These are phyloP conservation scores for Cyclanthera cordifolia DNA, from an alignment of 306 rosid genomes.

Conservation along the genomic window DNA sequence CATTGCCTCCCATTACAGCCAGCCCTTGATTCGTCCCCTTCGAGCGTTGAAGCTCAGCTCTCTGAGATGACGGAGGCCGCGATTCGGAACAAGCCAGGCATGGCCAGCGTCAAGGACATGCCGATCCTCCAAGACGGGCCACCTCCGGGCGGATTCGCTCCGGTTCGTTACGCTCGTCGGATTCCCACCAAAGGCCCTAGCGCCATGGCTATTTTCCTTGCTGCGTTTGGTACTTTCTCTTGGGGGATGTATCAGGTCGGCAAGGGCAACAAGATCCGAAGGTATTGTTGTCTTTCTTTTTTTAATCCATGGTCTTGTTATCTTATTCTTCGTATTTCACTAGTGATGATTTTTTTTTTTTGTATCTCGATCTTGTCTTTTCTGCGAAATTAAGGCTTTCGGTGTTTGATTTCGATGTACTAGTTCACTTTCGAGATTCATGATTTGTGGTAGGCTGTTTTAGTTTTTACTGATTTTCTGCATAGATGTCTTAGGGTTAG, in stretches of 20 bases:
- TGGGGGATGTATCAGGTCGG: conserved; percentile 99
- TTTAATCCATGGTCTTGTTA: not conserved
- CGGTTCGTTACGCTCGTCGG: conserved; percentile 94
- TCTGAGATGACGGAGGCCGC: conserved; percentile 74
- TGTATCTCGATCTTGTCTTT: not conserved
- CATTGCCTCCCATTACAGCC: not conserved
- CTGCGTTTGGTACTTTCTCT: conserved; percentile 69
- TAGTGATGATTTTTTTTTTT: not conserved
- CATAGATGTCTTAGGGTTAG: not conserved
- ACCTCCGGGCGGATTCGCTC: conserved; percentile 96
- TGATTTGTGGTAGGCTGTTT: not conserved
- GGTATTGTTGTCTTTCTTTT: conserved; percentile 34
- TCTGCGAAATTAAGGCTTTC: not conserved
- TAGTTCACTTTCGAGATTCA: not conserved
- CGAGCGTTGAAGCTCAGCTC: not conserved
- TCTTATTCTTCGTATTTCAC: not conserved
- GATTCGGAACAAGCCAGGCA: conserved; percentile 91
- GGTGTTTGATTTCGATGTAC: not conserved
- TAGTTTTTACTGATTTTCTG: not conserved
- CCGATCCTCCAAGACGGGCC: conserved; percentile 98
- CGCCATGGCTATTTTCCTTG: conserved; percentile 68
- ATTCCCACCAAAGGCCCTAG: conserved; percentile 89
- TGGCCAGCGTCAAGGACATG: conserved; percentile 98
- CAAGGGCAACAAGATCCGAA: conserved; percentile 89
- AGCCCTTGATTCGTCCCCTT: conserved; percentile 2